Evolutionary conservation across 257 asterid species (phyloP), one percentile per base, ranked within the genome.

Genomic region (Scutellaria barbata): DNA sequence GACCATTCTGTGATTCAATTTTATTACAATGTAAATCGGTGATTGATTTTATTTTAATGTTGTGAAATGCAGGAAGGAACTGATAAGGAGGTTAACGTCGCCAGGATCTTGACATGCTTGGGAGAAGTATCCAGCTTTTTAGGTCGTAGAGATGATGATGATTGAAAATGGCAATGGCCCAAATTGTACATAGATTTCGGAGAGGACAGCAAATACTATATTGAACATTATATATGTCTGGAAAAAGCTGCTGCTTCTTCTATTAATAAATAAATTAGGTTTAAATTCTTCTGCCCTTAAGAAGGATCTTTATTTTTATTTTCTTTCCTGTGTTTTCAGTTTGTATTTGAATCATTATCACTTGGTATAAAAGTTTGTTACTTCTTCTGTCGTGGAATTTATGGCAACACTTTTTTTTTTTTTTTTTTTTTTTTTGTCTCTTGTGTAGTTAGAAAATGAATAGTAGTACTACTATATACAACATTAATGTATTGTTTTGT

Each of bases 11-110:
- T n/a, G n/a, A n/a, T n/a, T n/a, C n/a, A n/a, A n/a, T n/a, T n/a
- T n/a, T n/a, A 22, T 22, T 22, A 0, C 1, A 22, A 22, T 22
- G 25, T 22, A 22, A 22, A 22, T 22, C 25, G 2, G 25, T 22
- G 25, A 22, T 22, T 22, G 25, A 22, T 22, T n/a, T n/a, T n/a
- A n/a, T n/a, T n/a, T 22, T 2, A 22, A 22, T 22, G 25, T 22
- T 22, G 25, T 22, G 25, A 1, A 22, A 22, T 22, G 82, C 85
- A 90, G 96, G 82, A 81, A 81, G 77, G 96, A 90, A 66, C 42
- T 90, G 33, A 6, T 68, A 14, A 81, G 96, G 80, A 80, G 96
- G 67, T 1, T 84, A 9, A 68, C 69, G 45, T 75, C 81, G 25
- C 10, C 64, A 5, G 72, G 7, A 0, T 69, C 35, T 9, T 72